Conservation (phyloP, 495 filamentous ascomycete species). For the Daldinia vernicosa region DNA sequence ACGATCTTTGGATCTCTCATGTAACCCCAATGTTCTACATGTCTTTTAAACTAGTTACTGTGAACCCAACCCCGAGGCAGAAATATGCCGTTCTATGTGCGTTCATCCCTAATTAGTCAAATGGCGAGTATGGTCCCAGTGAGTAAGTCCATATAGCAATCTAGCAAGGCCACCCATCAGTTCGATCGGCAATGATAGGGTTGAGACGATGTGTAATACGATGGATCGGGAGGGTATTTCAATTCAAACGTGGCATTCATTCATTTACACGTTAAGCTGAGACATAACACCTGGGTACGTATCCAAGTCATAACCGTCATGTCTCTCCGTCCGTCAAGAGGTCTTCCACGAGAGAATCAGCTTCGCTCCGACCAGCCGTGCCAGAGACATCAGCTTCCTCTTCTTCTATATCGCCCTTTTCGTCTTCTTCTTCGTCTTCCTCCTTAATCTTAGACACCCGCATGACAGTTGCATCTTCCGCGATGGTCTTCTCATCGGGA, state of each 20-base stretch:
- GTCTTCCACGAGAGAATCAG: constrained; percentile 52
- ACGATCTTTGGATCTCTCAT: too few species aligned
- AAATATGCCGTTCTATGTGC: neutral
- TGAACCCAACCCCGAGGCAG: too few species aligned
- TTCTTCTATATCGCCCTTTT: constrained; percentile 46
- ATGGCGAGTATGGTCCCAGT: too few species aligned
- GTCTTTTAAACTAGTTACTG: too few species aligned
- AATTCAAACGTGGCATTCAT: constrained; percentile 15
- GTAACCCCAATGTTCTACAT: too few species aligned
- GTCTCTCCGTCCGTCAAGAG: constrained; percentile 58
- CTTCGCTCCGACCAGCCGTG: constrained; percentile 32
- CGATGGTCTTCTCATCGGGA: constrained; percentile 39
- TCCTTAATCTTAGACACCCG: constrained; percentile 50
- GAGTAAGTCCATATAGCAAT: too few species aligned
- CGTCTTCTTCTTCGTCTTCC: constrained; percentile 43
- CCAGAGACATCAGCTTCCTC: constrained; percentile 35
- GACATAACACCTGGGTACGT: constrained; percentile 9
- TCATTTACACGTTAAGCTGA: constrained; percentile 16
- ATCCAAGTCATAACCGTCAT: constrained; percentile 19
- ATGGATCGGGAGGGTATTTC: neutral
- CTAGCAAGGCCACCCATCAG: neutral
- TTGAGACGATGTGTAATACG: neutral
- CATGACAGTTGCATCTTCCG: constrained; percentile 44
- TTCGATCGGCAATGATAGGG: neutral
- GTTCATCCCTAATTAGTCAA: neutral